A percentile compares a stretch with the other conserved stretches of the same genome.
Evolutionary conservation across 208 protist species (phyloP).

Genomic region (Acanthamoeba healyi): DNA sequence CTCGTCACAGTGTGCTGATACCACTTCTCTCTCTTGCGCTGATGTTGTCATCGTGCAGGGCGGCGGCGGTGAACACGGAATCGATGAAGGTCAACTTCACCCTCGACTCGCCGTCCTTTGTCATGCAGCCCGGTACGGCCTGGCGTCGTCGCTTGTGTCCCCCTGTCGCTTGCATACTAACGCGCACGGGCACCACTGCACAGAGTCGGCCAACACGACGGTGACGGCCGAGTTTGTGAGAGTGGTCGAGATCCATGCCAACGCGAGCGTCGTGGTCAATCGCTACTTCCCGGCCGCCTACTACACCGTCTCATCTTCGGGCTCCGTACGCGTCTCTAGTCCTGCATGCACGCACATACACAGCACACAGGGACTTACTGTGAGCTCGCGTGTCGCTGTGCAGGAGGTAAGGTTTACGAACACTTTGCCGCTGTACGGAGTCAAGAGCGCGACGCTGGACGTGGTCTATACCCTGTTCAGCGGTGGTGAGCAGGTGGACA

Average conservation of each 20-base stretch:
- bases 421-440: background rate
- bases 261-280: background rate
- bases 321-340: background rate
- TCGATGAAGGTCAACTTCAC: slow-evolving; percentile 8
- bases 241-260: background rate
- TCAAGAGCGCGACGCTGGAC: background rate
- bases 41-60: background rate
- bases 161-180: no score
- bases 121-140: background rate
- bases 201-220: background rate
- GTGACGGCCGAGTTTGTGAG: background rate
- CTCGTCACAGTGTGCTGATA: no score
- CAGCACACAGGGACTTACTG: no score
- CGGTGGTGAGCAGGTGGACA: background rate
- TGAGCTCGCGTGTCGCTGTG: no score
- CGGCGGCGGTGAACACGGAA: background rate
- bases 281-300: background rate
- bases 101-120: background rate
- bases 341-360: no score
- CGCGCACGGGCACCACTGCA: background rate
- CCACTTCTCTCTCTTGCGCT: no score
- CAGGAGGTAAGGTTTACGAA: background rate
- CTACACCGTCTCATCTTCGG: background rate
- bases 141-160: background rate
- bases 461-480: background rate